Base-by-base conservation (phyloP, 805 yeast genomes). In the Candida boleticola region DNA sequence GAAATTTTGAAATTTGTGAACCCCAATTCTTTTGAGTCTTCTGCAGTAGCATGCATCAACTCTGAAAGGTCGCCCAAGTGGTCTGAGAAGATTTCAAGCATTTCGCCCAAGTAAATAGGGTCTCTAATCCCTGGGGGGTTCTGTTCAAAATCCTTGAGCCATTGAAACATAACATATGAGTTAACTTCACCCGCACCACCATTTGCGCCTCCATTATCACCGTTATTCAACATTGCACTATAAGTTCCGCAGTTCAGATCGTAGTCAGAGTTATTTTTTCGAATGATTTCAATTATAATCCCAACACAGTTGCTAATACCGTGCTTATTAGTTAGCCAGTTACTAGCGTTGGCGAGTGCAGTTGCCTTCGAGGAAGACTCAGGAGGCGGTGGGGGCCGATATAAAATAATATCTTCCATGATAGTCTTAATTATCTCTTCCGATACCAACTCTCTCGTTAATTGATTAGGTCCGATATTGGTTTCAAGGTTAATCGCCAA, bases 241-340 rank as follows among this genome's bases (percentile, higher is more conserved):
- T 82, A 83, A 52, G 86, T 68, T 18, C 95, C 95, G 44, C 95
- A 95, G 37, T 87, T 85, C 37, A 80, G 74, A 64, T 93, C 99
- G 63, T 93, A 93, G 61, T 93, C 99, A 0, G 97, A 88, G 58
- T 93, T 93, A 60, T 93, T 93, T 60, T 93, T 93, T 55, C 99
- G 78, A 44, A 93, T 93, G 32, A 93, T 78, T 64, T 93, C 99
- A 52, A 93, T 92, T 26, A 93, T 80, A 20, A 93, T 89, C 4
- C 97, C 95, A 25, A 93, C 99, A 55, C 96, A 95, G 53, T 90
- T 92, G 29, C 93, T 85, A 49, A 93, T 74, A 1, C 97, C 95
- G 26, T 90, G 83, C 36, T 96, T 95, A 42, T 89, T 88, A 4
- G 71, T 54, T 29, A 43, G 45, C 3, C 39, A 29, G 30, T 14